A percentile compares a stretch with the other conserved stretches of the same genome.
Conservation (phyloP, 139 green algal genomes). For the Cymbomonas tetramitiformis region DNA sequence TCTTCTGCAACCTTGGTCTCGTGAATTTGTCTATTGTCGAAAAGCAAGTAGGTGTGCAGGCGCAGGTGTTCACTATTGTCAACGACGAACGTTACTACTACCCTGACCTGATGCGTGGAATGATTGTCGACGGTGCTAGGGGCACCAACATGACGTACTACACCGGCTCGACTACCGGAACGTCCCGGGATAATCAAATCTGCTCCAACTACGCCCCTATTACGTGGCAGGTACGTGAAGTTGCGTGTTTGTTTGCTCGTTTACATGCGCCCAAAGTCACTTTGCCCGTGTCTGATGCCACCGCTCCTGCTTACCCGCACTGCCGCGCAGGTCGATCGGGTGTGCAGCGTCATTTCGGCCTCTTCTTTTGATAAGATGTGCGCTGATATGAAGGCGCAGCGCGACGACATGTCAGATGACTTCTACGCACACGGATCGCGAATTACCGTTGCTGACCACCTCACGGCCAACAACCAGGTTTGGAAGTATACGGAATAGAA, state of each 20-base stretch:
- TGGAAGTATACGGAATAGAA: too few relatives aligned
- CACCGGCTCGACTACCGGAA: constrained; percentile 18
- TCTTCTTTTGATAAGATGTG: constrained; percentile 18
- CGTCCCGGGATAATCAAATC: constrained; percentile 7
- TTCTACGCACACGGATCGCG: constrained; percentile 8
- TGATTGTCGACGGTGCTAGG: constrained; percentile 14
- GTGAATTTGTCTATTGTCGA: not conserved
- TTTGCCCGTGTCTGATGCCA: too few relatives aligned
- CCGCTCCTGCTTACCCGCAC: too few relatives aligned
- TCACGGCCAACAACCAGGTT: constrained; percentile 12
- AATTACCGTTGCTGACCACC: not conserved
- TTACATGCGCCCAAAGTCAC: too few relatives aligned
- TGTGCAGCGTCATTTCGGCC: constrained; percentile 14
- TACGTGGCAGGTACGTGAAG: constrained; percentile 20
- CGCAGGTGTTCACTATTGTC: constrained; percentile 17
- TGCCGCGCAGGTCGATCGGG: constrained; percentile 7
- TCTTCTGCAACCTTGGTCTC: constrained; percentile 6
- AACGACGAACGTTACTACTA: constrained; percentile 23
- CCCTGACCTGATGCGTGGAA: constrained; percentile 12
- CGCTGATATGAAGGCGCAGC: constrained; percentile 10
- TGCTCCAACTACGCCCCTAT: constrained; percentile 12
- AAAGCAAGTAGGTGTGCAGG: constrained; percentile 11
- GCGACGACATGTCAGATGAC: constrained; percentile 15
- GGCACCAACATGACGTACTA: constrained; percentile 9
- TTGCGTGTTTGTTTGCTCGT: too few relatives aligned